phyloP scores from a whole-genome alignment of 176 grass and related monocot species.

The Elymus sibiricus region DNA sequence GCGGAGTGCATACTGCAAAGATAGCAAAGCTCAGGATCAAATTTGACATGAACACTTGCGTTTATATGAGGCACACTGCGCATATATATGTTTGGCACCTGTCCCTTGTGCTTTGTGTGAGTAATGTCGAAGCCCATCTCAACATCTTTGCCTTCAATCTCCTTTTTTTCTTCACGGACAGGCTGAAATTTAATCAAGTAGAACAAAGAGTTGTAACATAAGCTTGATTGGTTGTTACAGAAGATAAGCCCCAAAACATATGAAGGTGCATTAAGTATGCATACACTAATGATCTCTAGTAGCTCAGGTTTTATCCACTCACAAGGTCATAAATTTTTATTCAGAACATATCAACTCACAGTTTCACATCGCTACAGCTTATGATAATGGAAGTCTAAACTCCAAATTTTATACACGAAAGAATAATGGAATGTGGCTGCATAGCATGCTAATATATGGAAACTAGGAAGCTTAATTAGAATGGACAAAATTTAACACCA shows the following conservation, averaged over 20 bases:
- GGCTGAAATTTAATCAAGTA: slow-evolving; percentile 46
- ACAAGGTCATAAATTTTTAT: not conserved
- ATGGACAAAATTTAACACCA: not conserved
- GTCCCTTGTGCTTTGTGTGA: slow-evolving; percentile 79
- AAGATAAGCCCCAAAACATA: not conserved
- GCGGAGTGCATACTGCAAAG: slow-evolving; percentile 84
- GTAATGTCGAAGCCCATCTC: slow-evolving; percentile 93
- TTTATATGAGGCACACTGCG: not conserved
- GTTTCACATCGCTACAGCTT: not conserved
- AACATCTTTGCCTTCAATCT: slow-evolving; percentile 70
- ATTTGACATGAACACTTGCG: slow-evolving; percentile 29
- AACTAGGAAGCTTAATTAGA: not conserved
- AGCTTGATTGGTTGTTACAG: not conserved
- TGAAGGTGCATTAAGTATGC: not conserved
- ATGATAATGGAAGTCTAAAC: slow-evolving; percentile 3
- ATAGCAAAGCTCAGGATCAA: slow-evolving; percentile 24
- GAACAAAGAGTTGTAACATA: slow-evolving; percentile 12
- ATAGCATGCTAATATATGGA: not conserved
- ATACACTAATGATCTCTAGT: not conserved
- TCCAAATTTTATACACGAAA: not conserved
- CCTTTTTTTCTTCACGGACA: slow-evolving; percentile 74
- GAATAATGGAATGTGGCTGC: not conserved
- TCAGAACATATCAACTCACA: not conserved
- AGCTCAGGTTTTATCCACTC: not conserved
- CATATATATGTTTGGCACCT: slow-evolving; percentile 47